A percentile compares a stretch with the other conserved stretches of the same genome.
Conservation (phyloP, 2,329 filamentous ascomycete species). For the Phaeoacremonium minimum region DNA sequence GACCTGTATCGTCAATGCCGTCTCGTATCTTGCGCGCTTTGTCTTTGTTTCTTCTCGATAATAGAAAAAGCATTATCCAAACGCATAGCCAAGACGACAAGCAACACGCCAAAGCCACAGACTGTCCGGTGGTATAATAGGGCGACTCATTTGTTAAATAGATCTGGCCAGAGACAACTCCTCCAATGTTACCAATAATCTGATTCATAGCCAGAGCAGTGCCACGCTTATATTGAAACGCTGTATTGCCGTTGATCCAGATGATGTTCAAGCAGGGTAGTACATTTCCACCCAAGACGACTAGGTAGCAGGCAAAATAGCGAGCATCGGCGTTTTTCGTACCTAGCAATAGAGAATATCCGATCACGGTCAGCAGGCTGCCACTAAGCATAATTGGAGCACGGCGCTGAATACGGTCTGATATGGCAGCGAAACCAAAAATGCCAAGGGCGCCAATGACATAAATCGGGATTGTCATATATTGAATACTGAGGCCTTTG, state of each 20-base stretch:
- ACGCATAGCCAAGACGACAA: no score
- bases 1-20: no score
- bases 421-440: no score
- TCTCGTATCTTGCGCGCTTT: no score
- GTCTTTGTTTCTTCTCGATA: no score
- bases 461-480: neutral
- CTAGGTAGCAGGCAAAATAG: neutral
- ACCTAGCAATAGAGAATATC: neutral
- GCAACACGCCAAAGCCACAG: neutral
- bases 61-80: no score
- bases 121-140: neutral
- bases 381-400: neutral
- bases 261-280: neutral
- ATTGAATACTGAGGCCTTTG: no score
- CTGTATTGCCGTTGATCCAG: neutral
- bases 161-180: neutral
- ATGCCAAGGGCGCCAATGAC: neutral
- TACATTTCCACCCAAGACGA: neutral
- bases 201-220: neutral
- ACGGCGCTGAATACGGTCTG: no score
- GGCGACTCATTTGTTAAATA: neutral
- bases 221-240: neutral
- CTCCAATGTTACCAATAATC: neutral
- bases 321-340: neutral
- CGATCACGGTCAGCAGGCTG: neutral